Evolutionary conservation across 768 basidiomycete species (phyloP).

Genomic region (Strobilomyces confusus): DNA sequence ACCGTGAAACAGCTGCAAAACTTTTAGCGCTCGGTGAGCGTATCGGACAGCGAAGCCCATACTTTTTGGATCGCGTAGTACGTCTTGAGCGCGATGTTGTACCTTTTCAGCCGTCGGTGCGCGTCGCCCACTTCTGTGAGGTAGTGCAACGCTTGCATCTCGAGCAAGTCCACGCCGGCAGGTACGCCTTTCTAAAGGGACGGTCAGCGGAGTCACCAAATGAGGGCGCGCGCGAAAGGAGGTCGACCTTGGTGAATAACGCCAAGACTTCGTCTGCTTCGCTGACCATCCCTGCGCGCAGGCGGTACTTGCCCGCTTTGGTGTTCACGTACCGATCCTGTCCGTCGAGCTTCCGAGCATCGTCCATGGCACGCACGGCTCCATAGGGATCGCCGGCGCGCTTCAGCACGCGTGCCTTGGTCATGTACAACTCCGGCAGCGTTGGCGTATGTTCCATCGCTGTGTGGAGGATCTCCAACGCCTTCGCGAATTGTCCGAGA

Average conservation of each 20-base stretch:
- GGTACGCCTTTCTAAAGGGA: conserved; percentile 77
- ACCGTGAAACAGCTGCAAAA: conserved; percentile 67
- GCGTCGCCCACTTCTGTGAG: conserved; percentile 78
- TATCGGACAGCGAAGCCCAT: conserved; percentile 12
- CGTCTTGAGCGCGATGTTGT: conserved; percentile 79
- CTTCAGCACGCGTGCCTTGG: conserved; percentile 80
- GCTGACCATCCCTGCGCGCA: conserved; percentile 76
- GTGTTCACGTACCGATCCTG: conserved; percentile 96
- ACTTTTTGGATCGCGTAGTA: conserved; percentile 77
- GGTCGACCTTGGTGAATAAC: conserved; percentile 83
- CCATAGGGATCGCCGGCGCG: conserved; percentile 75
- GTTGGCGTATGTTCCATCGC: conserved; percentile 89
- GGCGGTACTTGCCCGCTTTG: conserved; percentile 86
- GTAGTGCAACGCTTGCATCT: conserved; percentile 94
- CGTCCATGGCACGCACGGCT: conserved; percentile 73
- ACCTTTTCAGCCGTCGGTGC: conserved; percentile 57
- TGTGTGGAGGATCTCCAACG: conserved; percentile 57
- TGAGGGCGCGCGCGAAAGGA: neutral
- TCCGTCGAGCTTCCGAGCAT: conserved; percentile 80
- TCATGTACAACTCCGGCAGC: conserved; percentile 83
- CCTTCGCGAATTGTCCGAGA: conserved; percentile 41
- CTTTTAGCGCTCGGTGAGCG: conserved; percentile 5
- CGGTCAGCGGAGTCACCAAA: conserved; percentile 5
- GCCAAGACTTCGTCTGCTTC: conserved; percentile 74
- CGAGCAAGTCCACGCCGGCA: conserved; percentile 79